phyloP scores from a whole-genome alignment of 2,329 filamentous ascomycete genomes.

The Beauveria sp. region DNA sequence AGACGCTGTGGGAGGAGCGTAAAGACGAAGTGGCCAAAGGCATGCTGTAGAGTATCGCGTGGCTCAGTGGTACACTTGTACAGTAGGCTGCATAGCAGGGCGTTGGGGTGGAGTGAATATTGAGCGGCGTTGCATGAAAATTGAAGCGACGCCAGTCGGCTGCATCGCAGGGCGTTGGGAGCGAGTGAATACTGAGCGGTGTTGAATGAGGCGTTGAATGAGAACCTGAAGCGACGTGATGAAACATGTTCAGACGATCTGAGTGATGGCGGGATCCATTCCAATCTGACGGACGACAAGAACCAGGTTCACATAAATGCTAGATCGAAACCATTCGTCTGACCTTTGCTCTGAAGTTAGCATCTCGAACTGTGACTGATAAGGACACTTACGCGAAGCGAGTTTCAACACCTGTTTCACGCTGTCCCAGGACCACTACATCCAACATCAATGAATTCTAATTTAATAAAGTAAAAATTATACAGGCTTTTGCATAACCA shows the following conservation, averaged over 20 bases:
- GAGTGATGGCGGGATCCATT: background rate
- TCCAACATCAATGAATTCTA: background rate
- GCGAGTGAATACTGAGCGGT: background rate
- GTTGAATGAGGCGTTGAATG: background rate
- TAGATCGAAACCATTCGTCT: background rate
- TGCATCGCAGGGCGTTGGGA: background rate
- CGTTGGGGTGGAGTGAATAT: background rate
- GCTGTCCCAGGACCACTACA: background rate
- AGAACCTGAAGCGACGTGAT: background rate
- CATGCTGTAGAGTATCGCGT: constrained; percentile 57
- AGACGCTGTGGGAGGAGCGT: constrained; percentile 96
- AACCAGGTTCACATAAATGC: background rate
- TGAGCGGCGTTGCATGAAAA: background rate
- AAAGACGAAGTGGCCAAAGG: constrained; percentile 82
- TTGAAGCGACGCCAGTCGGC: background rate
- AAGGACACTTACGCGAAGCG: background rate
- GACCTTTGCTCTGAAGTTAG: background rate
- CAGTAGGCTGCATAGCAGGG: background rate
- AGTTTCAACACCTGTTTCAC: background rate
- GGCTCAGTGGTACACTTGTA: background rate
- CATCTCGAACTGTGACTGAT: background rate
- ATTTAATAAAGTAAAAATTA: background rate
- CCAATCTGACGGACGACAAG: background rate
- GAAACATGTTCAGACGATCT: background rate
- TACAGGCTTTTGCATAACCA: too few species aligned